phyloP scores from a whole-genome alignment of 768 basidiomycete species.

The Rhodosporidiobolus odoratus region DNA sequence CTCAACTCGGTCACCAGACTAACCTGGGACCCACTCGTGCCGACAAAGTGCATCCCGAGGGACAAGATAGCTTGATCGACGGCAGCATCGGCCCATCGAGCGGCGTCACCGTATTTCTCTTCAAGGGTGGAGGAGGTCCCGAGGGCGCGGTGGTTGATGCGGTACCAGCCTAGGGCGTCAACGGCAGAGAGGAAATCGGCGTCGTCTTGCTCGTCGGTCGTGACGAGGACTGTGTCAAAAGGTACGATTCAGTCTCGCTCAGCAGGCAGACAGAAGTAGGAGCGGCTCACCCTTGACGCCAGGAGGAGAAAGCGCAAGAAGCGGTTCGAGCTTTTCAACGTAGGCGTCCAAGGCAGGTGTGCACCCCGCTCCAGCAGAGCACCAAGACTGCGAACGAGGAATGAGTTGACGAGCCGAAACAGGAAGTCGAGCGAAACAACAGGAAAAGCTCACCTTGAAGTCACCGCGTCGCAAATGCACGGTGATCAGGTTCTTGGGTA shows the following conservation, averaged over 20 bases:
- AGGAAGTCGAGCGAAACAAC: not conserved
- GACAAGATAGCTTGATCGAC: constrained; percentile 34
- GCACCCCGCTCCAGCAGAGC: constrained; percentile 13
- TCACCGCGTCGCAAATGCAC: constrained; percentile 25
- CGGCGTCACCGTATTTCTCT: constrained; percentile 22
- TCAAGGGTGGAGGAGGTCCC: constrained; percentile 3
- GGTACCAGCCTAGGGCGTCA: constrained; percentile 31
- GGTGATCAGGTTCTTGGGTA: constrained; percentile 29
- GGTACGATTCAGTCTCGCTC: not conserved
- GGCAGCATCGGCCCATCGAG: constrained; percentile 28
- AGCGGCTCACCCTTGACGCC: constrained; percentile 4
- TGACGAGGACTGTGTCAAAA: constrained; percentile 23
- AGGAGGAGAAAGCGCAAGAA: not conserved
- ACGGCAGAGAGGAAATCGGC: constrained; percentile 20
- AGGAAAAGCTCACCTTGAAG: constrained; percentile 11
- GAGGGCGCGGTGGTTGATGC: constrained; percentile 30
- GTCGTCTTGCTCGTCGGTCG: constrained; percentile 36
- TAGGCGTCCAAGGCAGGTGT: constrained; percentile 20
- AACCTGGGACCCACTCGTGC: constrained; percentile 32
- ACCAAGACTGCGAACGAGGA: constrained; percentile 14
- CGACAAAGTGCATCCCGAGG: constrained; percentile 23
- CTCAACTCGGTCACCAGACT: constrained; percentile 20
- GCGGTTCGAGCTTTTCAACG: constrained; percentile 14
- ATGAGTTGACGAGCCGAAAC: not conserved
- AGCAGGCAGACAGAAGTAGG: no score